These are phyloP conservation scores for Jamesozyma lodderae DNA, from an alignment of 805 yeast species.

Conservation along the genomic window DNA sequence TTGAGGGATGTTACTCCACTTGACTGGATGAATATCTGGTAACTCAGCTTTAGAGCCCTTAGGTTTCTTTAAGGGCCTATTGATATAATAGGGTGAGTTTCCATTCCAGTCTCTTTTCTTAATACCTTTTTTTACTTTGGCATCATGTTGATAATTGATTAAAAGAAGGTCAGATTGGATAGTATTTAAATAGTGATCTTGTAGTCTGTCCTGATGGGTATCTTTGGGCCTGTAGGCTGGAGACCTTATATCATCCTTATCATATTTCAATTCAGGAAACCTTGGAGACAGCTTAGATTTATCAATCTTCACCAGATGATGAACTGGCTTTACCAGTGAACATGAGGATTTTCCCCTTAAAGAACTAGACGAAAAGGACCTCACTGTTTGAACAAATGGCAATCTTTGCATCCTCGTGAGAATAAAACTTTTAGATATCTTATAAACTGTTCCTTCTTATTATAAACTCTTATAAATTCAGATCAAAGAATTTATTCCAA, in stretches of 20 bases:
- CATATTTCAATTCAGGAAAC: slow-evolving; percentile 55
- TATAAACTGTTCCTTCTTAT: too few species aligned
- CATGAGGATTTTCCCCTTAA: slow-evolving; percentile 41
- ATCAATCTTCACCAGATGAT: slow-evolving; percentile 71
- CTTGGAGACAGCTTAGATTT: slow-evolving; percentile 69
- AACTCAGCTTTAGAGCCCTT: slow-evolving; percentile 65
- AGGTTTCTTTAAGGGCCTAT: slow-evolving; percentile 72
- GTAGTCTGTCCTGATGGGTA: slow-evolving; percentile 71
- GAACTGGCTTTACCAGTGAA: slow-evolving; percentile 83
- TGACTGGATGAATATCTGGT: slow-evolving; percentile 61
- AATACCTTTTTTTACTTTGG: slow-evolving; percentile 45
- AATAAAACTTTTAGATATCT: too few species aligned
- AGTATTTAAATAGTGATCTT: slow-evolving; percentile 67
- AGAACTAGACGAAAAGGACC: slow-evolving; percentile 25
- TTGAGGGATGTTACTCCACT: slow-evolving; percentile 62
- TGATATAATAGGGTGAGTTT: slow-evolving; percentile 72
- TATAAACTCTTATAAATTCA: too few species aligned
- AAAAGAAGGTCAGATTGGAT: slow-evolving; percentile 70
- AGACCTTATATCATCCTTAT: slow-evolving; percentile 69
- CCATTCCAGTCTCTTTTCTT: slow-evolving; percentile 82
- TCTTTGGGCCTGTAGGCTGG: slow-evolving; percentile 67
- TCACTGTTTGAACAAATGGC: neutral
- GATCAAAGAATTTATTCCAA: too few species aligned
- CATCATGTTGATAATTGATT: slow-evolving; percentile 64
- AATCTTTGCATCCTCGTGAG: neutral